phyloP scores from a whole-genome alignment of 805 yeast genomes.

The Lachancea cidri region DNA sequence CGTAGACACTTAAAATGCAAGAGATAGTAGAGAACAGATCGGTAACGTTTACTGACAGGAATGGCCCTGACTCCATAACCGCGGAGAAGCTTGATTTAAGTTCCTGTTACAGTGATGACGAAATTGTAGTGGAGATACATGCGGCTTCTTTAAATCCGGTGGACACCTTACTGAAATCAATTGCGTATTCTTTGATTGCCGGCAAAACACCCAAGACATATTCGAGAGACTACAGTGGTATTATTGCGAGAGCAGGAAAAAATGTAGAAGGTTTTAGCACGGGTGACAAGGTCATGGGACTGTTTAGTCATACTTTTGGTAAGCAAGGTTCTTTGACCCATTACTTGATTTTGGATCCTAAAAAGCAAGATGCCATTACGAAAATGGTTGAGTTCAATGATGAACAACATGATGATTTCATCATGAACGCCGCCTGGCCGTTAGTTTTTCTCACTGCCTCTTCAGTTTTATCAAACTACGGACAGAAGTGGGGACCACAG shows the following conservation, averaged over 20 bases:
- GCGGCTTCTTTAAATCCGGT: slow-evolving; percentile 32
- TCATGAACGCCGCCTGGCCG: slow-evolving; percentile 49
- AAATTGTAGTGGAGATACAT: slow-evolving; percentile 26
- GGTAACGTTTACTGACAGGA: slow-evolving; percentile 19
- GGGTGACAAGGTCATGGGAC: slow-evolving; percentile 29
- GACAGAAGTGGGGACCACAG: slow-evolving; percentile 36
- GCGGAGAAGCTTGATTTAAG: slow-evolving; percentile 22
- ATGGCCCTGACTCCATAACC: slow-evolving; percentile 16
- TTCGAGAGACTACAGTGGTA: slow-evolving; percentile 30
- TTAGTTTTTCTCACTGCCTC: slow-evolving; percentile 61
- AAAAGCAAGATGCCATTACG: slow-evolving; percentile 27
- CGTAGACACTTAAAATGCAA: not conserved
- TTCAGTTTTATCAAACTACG: slow-evolving; percentile 23
- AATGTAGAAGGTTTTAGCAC: slow-evolving; percentile 18
- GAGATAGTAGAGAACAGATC: slow-evolving; percentile 20
- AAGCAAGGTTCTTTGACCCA: slow-evolving; percentile 42
- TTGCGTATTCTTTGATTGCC: slow-evolving; percentile 10
- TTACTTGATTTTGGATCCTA: slow-evolving; percentile 40
- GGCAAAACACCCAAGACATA: slow-evolving; percentile 17
- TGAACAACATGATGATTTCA: slow-evolving; percentile 18
- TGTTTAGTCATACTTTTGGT: slow-evolving; percentile 19
- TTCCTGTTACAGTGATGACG: slow-evolving; percentile 18
- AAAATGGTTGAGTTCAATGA: slow-evolving; percentile 22
- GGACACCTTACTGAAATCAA: slow-evolving; percentile 18
- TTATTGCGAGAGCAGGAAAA: slow-evolving; percentile 23